Percentiles rank a stretch among this genome's conserved stretches.
Evolutionary conservation across 2,329 filamentous ascomycete species (phyloP).

Genomic region (Aspergillus sclerotialis): DNA sequence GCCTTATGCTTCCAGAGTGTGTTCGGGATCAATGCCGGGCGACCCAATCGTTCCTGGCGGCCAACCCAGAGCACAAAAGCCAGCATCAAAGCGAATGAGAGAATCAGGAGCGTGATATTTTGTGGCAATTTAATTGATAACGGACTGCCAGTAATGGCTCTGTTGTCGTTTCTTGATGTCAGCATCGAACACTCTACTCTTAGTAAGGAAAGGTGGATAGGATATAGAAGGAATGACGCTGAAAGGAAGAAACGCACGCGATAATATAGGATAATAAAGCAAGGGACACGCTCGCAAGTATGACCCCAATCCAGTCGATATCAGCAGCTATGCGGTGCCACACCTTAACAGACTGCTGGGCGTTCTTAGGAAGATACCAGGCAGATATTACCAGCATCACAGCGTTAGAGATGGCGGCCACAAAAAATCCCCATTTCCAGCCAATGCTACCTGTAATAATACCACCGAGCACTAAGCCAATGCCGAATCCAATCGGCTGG

Average conservation of each 20-base stretch:
- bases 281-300: conserved; percentile 36
- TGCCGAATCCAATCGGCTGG: conserved; percentile 6
- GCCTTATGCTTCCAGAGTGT: conserved; percentile 24
- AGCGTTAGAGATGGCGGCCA: conserved; percentile 27
- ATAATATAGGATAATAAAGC: conserved; percentile 44
- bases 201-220: neutral
- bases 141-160: neutral
- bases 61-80: conserved; percentile 18
- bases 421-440: conserved; percentile 44
- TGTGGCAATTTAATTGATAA: neutral
- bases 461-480: conserved; percentile 11
- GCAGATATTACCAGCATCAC: neutral
- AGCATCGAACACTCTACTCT: neutral
- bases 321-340: conserved; percentile 20
- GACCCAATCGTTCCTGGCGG: conserved; percentile 15
- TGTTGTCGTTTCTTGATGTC: neutral
- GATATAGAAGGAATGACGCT: no score
- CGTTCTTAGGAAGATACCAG: conserved; percentile 21
- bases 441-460: conserved; percentile 38
- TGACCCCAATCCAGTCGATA: conserved; percentile 46
- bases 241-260: conserved; percentile 12
- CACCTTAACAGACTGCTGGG: conserved; percentile 15
- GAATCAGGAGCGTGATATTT: conserved; percentile 21
- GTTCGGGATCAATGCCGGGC: conserved; percentile 28
- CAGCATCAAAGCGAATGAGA: conserved; percentile 20